phyloP scores from a whole-genome alignment of 768 basidiomycete species.

The Dictyophora rubrovolvata region DNA sequence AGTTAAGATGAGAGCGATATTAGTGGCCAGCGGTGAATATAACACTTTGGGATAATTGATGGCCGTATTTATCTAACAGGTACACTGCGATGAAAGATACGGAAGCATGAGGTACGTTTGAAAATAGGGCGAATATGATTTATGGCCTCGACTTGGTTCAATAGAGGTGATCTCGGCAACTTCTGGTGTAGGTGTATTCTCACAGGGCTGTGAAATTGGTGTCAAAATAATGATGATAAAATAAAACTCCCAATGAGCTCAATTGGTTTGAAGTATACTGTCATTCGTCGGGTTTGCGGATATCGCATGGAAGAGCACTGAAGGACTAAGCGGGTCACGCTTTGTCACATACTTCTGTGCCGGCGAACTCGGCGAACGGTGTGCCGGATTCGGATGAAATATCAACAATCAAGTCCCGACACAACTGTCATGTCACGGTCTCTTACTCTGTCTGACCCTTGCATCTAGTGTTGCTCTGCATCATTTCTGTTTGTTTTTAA shows the following conservation, averaged over 20 bases:
- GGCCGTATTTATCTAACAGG: neutral
- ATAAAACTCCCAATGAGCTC: neutral
- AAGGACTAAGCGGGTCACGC: neutral
- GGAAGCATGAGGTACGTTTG: neutral
- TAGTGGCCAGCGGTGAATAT: neutral
- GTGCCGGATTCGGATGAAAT: neutral
- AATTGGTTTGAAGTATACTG: neutral
- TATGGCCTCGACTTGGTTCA: neutral
- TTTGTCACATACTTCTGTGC: neutral
- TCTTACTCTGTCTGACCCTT: neutral
- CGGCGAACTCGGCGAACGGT: neutral
- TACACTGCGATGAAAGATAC: neutral
- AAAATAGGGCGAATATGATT: neutral
- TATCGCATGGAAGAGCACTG: neutral
- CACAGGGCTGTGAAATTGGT: neutral
- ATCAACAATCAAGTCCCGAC: neutral
- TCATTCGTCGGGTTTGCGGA: neutral
- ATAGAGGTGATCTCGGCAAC: neutral
- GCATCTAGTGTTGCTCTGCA: neutral
- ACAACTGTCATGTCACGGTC: neutral
- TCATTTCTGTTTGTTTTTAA: neutral
- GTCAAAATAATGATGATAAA: neutral
- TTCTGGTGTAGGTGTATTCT: neutral
- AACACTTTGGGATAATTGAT: neutral
- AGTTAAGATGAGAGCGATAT: neutral